phyloP scores from a whole-genome alignment of 441 rosid species.

The Eutrema salsugineum region DNA sequence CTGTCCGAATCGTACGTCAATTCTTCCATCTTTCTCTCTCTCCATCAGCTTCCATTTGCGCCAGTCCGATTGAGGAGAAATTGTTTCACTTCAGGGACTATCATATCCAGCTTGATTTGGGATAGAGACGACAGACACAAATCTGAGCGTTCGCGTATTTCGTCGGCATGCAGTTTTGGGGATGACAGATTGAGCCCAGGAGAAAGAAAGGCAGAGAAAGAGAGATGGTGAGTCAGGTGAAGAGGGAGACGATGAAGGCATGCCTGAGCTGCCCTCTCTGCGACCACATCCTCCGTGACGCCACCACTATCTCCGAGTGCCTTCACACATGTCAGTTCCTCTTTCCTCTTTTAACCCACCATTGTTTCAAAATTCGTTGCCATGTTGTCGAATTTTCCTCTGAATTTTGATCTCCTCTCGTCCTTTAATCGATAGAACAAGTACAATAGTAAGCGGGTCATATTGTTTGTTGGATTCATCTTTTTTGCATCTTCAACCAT shows the following conservation, averaged over 20 bases:
- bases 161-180: constrained; percentile 35
- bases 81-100: not conserved
- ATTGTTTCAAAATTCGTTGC: no score
- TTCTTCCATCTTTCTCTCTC: constrained; percentile 4
- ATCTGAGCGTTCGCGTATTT: constrained; percentile 17
- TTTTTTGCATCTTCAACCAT: no score
- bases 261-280: constrained; percentile 87
- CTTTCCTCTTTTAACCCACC: not conserved
- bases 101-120: not conserved
- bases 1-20: constrained; percentile 43
- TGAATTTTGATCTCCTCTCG: not conserved
- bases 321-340: constrained; percentile 78
- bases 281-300: constrained; percentile 52
- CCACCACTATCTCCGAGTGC: constrained; percentile 89
- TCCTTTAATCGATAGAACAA: no score
- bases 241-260: constrained; percentile 58
- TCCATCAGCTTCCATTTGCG: not conserved
- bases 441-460: no score
- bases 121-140: constrained; percentile 30
- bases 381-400: not conserved
- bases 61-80: not conserved
- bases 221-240: constrained; percentile 50
- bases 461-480: no score
- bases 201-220: not conserved
- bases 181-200: not conserved